Evolutionary conservation across 768 basidiomycete species (phyloP).

Genomic region (Scleroderma bovista): DNA sequence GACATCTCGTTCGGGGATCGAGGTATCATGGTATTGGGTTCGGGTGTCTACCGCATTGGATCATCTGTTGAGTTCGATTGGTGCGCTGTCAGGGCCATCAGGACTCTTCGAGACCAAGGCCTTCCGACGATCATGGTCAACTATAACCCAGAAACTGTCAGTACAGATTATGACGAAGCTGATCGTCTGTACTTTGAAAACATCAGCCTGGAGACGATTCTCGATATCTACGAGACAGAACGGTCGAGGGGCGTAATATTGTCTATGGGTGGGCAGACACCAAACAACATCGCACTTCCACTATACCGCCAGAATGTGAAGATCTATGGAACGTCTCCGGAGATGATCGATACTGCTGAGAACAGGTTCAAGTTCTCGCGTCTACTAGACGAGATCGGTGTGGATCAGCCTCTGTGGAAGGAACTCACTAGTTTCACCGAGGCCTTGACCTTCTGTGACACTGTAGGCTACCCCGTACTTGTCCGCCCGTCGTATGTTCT

Average conservation of each 20-base stretch:
- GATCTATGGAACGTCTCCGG: conserved; percentile 97
- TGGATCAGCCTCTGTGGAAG: conserved; percentile 97
- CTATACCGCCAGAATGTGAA: conserved; percentile 97
- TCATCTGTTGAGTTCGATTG: conserved; percentile 99
- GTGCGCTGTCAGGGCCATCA: conserved; percentile 97
- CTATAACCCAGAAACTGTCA: conserved; percentile 99
- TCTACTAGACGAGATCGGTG: conserved; percentile 94
- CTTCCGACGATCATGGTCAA: conserved; percentile 98
- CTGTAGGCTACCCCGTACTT: conserved; percentile 92
- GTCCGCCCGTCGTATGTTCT: conserved; percentile 97
- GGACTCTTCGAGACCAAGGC: conserved; percentile 92
- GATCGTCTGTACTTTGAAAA: conserved; percentile 99
- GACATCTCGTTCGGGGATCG: conserved; percentile 86
- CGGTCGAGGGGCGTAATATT: conserved; percentile 86
- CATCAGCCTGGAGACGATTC: conserved; percentile 91
- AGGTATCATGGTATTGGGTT: conserved; percentile 96
- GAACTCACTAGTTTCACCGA: conserved; percentile 90
- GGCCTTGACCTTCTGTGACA: conserved; percentile 83
- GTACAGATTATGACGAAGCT: conserved; percentile 98
- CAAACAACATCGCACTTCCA: conserved; percentile 96
- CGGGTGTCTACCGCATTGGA: conserved; percentile 97
- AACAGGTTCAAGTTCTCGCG: conserved; percentile 99
- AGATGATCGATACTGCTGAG: conserved; percentile 99
- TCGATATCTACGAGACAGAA: conserved; percentile 95
- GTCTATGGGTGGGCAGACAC: conserved; percentile 98